Base-by-base conservation (phyloP, 2,329 filamentous ascomycete species). In the Macrophomina pseudophaseolina region DNA sequence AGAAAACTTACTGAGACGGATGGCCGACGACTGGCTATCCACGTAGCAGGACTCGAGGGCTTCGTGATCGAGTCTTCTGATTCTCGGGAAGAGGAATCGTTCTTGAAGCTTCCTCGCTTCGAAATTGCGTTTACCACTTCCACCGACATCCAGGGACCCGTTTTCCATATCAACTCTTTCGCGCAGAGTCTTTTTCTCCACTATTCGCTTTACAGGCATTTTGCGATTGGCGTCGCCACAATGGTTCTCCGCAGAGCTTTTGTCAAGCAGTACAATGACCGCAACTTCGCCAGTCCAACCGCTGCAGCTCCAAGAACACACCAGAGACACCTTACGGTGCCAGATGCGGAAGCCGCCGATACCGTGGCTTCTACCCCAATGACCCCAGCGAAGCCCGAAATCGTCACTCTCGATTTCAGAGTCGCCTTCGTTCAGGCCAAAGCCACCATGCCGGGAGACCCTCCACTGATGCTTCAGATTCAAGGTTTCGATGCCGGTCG, bases 151-250 rank as follows among this genome's bases (percentile, higher is more conserved):
- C 92, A 97, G 73, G 94, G 94, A 0, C 91, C 93, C 0, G 85
- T 97, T 5, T 92, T 97, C 74, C 93, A 98, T 74, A 80, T 98
- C 51, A 93, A 96, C 71, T 91, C 92, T 0, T 87, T 91, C 63
- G 86, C 95, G 23, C 90, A 91, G 71, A 92, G 91, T 5, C 80
- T 99, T 1, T 88, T 92, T 68, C 74, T 97, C 7, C 91, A 96
- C 60, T 98, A 98, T 75, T 99, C 96, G 0, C 85, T 99, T 0
- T 97, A 96, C 76, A 90, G 94, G 3, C 94, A 97, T 75, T 99
- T 97, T 74, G 91, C 94, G 0, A 85, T 96, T 32, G 91, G 93
- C 0, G 88, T 98, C 68, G 95, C 94, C 8, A 82, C 86, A 30
- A 89, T 89, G 74, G 92, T 96, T 2, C 78, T 99, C 30, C 76